Conservation (phyloP, 2,329 filamentous ascomycete genomes). For the Diaporthe ilicicola region DNA sequence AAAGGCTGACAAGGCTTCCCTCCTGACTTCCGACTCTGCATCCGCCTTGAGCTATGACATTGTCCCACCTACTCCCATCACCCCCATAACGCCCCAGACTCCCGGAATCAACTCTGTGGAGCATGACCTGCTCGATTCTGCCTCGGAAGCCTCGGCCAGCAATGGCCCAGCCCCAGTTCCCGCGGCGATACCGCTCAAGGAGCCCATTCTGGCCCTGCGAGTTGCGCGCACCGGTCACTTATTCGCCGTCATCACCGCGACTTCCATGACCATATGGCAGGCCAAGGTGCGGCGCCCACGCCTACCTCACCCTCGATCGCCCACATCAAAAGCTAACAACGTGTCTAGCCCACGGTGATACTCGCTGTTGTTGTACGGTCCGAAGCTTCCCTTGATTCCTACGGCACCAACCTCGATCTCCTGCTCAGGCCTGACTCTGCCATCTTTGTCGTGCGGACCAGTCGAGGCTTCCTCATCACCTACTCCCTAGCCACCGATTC, state of each 20-base stretch:
- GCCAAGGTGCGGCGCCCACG: constrained; percentile 72
- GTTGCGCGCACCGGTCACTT: constrained; percentile 81
- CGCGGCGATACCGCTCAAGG: constrained; percentile 57
- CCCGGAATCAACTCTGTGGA: constrained; percentile 68
- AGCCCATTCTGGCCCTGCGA: constrained; percentile 77
- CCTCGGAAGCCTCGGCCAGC: constrained; percentile 39
- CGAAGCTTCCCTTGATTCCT: constrained; percentile 77
- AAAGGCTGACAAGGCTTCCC: constrained; percentile 35
- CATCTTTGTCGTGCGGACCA: constrained; percentile 90
- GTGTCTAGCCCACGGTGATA: constrained; percentile 80
- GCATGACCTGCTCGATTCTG: constrained; percentile 54
- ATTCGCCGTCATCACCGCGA: constrained; percentile 87
- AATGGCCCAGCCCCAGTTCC: constrained; percentile 38
- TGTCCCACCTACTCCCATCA: constrained; percentile 49
- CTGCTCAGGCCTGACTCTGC: constrained; percentile 90
- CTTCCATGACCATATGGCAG: constrained; percentile 94
- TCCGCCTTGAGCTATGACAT: constrained; percentile 43
- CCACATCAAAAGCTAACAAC: constrained; percentile 14
- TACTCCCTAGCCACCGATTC: constrained; percentile 90
- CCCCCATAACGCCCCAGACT: constrained; percentile 64
- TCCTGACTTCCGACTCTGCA: constrained; percentile 36
- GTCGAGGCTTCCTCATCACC: constrained; percentile 87
- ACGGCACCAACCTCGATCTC: constrained; percentile 85
- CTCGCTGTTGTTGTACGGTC: constrained; percentile 88
- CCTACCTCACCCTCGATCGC: constrained; percentile 34